Percentiles rank a stretch among this genome's conserved stretches.
phyloP scores from a whole-genome alignment of 805 yeast species.

The Candida ficus region DNA sequence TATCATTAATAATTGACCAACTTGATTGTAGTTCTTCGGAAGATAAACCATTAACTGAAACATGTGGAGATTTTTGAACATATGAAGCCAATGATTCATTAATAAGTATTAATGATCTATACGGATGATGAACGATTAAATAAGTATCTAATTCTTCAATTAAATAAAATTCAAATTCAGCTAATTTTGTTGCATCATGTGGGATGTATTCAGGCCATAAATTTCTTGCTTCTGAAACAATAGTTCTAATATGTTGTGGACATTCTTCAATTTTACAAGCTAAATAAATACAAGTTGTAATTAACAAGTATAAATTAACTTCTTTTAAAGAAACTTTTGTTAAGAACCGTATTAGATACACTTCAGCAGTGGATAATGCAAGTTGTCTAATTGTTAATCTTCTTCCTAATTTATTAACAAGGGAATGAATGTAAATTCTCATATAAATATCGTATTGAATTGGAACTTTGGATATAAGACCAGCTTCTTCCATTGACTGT shows the following conservation, averaged over 20 bases:
- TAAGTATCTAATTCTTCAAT: slow-evolving; percentile 81
- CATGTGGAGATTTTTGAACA: slow-evolving; percentile 4
- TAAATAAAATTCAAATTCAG: slow-evolving; percentile 92
- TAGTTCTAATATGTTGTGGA: slow-evolving; percentile 86
- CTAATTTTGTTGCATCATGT: slow-evolving; percentile 83
- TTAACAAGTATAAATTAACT: slow-evolving; percentile 72
- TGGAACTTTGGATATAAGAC: slow-evolving; percentile 35
- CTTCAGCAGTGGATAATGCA: slow-evolving; percentile 84
- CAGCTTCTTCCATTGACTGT: slow-evolving; percentile 33
- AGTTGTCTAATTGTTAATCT: slow-evolving; percentile 74
- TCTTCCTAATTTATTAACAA: slow-evolving; percentile 73
- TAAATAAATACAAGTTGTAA: slow-evolving; percentile 80
- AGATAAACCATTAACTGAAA: slow-evolving; percentile 29
- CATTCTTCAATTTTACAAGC: slow-evolving; percentile 94
- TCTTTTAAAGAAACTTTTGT: slow-evolving; percentile 71
- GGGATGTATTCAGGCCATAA: slow-evolving; percentile 96
- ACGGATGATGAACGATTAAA: slow-evolving; percentile 72
- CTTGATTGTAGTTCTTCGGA: slow-evolving; percentile 74
- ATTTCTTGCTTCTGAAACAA: slow-evolving; percentile 78
- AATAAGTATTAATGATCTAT: slow-evolving; percentile 55
- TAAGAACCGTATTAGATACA: slow-evolving; percentile 74
- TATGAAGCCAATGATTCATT: slow-evolving; percentile 27
- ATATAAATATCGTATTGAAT: slow-evolving; percentile 44
- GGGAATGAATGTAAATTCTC: slow-evolving; percentile 74
- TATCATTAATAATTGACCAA: slow-evolving; percentile 89